Evolutionary conservation across 768 basidiomycete genomes (phyloP), one percentile per base, ranked within the genome.

Genomic region (Tephrocybe sp.): DNA sequence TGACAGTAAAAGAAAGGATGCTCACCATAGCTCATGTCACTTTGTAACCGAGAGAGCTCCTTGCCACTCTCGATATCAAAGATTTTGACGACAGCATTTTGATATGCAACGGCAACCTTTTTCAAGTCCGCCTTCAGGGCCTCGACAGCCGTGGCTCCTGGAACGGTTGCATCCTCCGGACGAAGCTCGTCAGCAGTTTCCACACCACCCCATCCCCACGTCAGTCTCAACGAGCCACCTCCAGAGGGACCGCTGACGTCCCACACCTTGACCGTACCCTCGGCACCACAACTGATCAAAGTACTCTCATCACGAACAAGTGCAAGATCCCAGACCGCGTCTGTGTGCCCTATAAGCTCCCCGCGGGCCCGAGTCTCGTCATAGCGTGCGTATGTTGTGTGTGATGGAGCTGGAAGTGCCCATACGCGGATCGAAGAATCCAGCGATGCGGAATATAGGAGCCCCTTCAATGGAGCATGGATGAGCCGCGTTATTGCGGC

Each of bases 311-410:
- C 87, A 47, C 89, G 79, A 22, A 92, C 81, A 18, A 96, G 80
- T 9, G 89, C 87, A 43, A 98, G 73, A 63, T 94, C 97, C 97
- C 97, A 99, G 21, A 98, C 89, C 5, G 92, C 92, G 64, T 99
- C 95, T 4, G 92, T 92, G 65, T 97, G 92, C 3, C 95, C 93
- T 25, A 95, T 84, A 24, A 98, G 78, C 56, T 88, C 85, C 27
- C 87, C 87, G 30, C 88, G 79, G 24, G 83, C 77, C 4, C 86
- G 78, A 0, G 83, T 84, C 41, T 89, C 79, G 59, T 98, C 94
- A 64, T 90, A 93, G 0, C 93, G 86, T 1, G 90, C 89, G 67
- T 98, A 99, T 13, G 94, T 92, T 44, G 92, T 89, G 67, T 92
- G 89, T 28, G 83, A 76, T 3, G 79, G 69, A 7, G 79, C 57